These are phyloP conservation scores for Coccomyxa sp. DNA, from an alignment of 139 green algal genomes.

Conservation along the genomic window DNA sequence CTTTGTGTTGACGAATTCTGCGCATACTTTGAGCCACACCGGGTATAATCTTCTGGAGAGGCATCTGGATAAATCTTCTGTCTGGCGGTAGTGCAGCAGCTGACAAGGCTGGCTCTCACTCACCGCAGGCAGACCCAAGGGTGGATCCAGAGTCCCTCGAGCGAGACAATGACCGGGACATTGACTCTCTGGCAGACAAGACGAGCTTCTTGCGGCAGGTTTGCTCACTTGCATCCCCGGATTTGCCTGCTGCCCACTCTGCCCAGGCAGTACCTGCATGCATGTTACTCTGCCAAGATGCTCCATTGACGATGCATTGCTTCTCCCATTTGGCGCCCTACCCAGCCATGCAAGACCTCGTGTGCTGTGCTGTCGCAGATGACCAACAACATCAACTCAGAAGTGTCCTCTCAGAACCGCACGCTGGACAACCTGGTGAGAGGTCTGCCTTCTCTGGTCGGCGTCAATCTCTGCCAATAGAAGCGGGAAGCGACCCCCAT, in stretches of 20 bases:
- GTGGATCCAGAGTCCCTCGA: slow-evolving; percentile 70
- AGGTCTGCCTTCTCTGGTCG: neutral
- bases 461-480: too few relatives aligned
- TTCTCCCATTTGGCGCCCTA: neutral
- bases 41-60: too few relatives aligned
- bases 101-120: neutral
- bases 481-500: neutral
- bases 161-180: slow-evolving; percentile 56
- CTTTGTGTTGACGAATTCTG: neutral
- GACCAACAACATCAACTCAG: slow-evolving; percentile 55
- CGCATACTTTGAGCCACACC: too few relatives aligned
- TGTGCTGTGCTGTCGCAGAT: slow-evolving; percentile 29
- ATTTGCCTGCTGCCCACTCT: neutral
- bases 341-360: neutral
- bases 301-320: neutral
- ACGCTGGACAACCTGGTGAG: slow-evolving; percentile 68
- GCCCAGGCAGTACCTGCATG: neutral
- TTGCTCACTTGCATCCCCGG: neutral
- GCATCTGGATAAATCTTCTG: too few relatives aligned
- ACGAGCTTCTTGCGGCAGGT: slow-evolving; percentile 55
- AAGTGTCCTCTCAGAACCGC: slow-evolving; percentile 54
- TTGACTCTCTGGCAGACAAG: slow-evolving; percentile 58
- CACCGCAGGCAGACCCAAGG: neutral
- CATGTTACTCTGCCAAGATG: neutral
- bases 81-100: neutral